Evolutionary conservation across 78 protist species (phyloP).

Genomic region (Thecamonas trahens): DNA sequence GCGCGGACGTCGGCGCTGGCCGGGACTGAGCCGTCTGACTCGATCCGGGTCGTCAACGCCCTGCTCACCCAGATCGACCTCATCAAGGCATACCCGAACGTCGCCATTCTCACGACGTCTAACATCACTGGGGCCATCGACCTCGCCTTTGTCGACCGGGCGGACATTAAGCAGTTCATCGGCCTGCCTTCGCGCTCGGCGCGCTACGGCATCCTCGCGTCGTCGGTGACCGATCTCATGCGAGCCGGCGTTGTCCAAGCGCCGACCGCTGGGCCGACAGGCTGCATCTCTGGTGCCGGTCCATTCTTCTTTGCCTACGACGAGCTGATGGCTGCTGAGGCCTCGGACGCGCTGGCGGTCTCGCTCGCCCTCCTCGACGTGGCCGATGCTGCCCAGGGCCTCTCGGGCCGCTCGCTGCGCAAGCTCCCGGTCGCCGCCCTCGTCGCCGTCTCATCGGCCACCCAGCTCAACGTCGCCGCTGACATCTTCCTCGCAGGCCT

Average conservation of each 20-base stretch:
- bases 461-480: too few relatives aligned
- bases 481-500: too few relatives aligned
- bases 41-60: constrained; percentile 96
- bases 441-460: too few relatives aligned
- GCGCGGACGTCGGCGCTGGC: constrained; percentile 63
- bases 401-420: constrained; percentile 74
- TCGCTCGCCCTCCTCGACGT: neutral
- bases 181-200: constrained; percentile 73
- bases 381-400: constrained; percentile 10
- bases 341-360: neutral
- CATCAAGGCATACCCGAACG: constrained; percentile 52
- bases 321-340: neutral
- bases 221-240: constrained; percentile 56
- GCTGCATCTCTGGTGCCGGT: neutral
- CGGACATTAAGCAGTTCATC: constrained; percentile 82
- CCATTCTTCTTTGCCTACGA: neutral
- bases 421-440: constrained; percentile 79
- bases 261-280: neutral
- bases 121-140: constrained; percentile 82
- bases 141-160: constrained; percentile 89
- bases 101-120: constrained; percentile 79
- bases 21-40: constrained; percentile 90
- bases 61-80: constrained; percentile 92
- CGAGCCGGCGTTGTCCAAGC: constrained; percentile 21
- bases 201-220: constrained; percentile 38